Conservation (phyloP, 306 rosid species). For the Rosa chinensis region DNA sequence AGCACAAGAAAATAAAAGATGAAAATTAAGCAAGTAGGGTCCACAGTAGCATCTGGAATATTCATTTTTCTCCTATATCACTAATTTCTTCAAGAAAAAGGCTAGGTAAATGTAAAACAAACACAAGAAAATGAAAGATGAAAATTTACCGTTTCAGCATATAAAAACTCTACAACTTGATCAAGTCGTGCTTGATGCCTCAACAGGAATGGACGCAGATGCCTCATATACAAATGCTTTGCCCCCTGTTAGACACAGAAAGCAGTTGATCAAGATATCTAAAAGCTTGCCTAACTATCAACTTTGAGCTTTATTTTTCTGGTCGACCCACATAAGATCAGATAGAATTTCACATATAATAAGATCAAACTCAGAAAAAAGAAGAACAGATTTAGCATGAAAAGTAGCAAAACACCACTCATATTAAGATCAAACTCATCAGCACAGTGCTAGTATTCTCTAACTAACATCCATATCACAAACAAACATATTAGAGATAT, state of each 20-base stretch:
- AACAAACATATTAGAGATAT: background rate
- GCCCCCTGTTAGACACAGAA: slow-evolving; percentile 47
- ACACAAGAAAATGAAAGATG: slow-evolving; percentile 9
- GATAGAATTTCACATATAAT: background rate
- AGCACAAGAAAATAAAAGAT: slow-evolving; percentile 8
- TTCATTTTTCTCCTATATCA: background rate
- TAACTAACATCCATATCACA: background rate
- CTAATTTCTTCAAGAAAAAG: background rate
- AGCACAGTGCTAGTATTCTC: background rate
- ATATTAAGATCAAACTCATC: background rate
- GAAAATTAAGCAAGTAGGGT: background rate
- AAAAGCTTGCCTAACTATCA: background rate
- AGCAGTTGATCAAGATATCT: slow-evolving; percentile 15
- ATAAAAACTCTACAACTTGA: slow-evolving; percentile 32
- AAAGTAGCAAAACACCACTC: background rate
- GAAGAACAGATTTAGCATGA: background rate
- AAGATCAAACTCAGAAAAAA: background rate
- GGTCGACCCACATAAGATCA: background rate
- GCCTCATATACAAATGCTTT: slow-evolving; percentile 38
- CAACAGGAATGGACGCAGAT: slow-evolving; percentile 51
- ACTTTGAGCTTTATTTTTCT: background rate
- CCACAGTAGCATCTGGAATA: background rate
- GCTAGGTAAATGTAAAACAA: background rate
- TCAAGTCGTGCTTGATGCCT: slow-evolving; percentile 57
- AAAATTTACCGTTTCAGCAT: slow-evolving; percentile 42